These are phyloP conservation scores for Aureobasidium musti DNA, from an alignment of 2,329 filamentous ascomycete genomes.

Conservation along the genomic window DNA sequence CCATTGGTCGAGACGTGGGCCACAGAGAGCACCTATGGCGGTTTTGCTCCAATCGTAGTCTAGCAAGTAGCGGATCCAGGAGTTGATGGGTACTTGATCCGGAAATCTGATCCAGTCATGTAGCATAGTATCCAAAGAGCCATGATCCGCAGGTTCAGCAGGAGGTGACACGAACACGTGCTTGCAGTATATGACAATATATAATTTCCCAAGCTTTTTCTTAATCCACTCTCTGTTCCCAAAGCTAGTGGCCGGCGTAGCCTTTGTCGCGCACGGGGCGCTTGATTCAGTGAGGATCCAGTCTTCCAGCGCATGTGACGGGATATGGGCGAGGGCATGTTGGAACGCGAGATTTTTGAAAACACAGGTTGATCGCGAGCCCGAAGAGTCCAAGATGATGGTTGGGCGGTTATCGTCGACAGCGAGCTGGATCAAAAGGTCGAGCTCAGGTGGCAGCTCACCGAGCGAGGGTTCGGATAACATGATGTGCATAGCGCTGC, in stretches of 20 bases:
- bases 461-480: neutral
- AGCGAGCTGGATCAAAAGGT: constrained; percentile 3
- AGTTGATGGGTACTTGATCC: neutral
- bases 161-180: neutral
- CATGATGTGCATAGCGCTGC: neutral
- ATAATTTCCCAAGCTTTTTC: constrained; percentile 18
- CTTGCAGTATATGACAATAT: constrained; percentile 18
- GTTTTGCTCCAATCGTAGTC: constrained; percentile 13
- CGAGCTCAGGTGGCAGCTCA: constrained; percentile 7
- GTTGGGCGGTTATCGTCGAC: constrained; percentile 10
- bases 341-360: constrained; percentile 3
- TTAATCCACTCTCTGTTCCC: constrained; percentile 11
- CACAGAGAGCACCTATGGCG: neutral
- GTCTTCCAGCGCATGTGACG: neutral
- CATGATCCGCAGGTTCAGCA: neutral
- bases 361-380: neutral
- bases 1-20: constrained; percentile 25
- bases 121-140: neutral
- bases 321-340: neutral
- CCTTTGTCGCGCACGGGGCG: neutral
- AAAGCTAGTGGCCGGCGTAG: neutral
- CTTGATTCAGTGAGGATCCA: constrained; percentile 1
- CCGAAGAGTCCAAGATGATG: neutral
- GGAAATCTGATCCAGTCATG: constrained; percentile 18
- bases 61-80: constrained; percentile 10